Percentiles rank a stretch among this genome's conserved stretches.
Evolutionary conservation across 805 yeast genomes (phyloP).

Genomic region (Candida vartiovaarae): DNA sequence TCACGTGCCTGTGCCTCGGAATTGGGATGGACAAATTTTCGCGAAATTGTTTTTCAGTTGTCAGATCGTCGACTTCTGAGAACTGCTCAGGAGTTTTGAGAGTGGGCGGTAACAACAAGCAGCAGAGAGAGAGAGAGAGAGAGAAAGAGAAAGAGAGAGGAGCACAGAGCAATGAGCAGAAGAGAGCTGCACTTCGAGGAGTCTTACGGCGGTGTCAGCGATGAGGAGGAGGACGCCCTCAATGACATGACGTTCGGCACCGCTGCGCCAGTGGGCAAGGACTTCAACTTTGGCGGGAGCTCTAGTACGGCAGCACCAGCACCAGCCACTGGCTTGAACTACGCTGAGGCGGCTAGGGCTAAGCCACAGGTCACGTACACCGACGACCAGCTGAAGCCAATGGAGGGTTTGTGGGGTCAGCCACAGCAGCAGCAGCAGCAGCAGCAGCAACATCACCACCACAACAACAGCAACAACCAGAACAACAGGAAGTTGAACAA

Average conservation of each 20-base stretch:
- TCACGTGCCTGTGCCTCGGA: too few species aligned
- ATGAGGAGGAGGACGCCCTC: conserved; percentile 72
- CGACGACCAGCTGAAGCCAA: conserved; percentile 50
- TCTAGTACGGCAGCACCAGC: conserved; percentile 13
- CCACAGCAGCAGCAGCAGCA: conserved; percentile 26
- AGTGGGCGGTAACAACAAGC: neutral
- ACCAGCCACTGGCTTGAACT: conserved; percentile 22
- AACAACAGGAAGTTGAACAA: conserved; percentile 23
- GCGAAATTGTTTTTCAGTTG: too few species aligned
- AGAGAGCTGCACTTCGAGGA: conserved; percentile 60
- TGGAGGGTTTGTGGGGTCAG: conserved; percentile 64
- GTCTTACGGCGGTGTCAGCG: conserved; percentile 66
- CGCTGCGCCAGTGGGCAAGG: conserved; percentile 45
- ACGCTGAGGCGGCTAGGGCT: conserved; percentile 35
- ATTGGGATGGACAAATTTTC: too few species aligned
- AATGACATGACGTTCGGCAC: conserved; percentile 77
- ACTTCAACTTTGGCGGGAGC: conserved; percentile 53
- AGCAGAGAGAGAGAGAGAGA: neutral
- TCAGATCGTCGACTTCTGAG: too few species aligned
- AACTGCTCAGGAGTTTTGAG: neutral
- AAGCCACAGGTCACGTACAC: conserved; percentile 15
- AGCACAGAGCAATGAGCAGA: neutral
- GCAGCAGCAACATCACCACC: conserved; percentile 6
- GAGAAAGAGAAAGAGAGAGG: neutral
- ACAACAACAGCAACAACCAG: conserved; percentile 10